Evolutionary conservation across 805 yeast species (phyloP).

Genomic region (Spathaspora boniae): DNA sequence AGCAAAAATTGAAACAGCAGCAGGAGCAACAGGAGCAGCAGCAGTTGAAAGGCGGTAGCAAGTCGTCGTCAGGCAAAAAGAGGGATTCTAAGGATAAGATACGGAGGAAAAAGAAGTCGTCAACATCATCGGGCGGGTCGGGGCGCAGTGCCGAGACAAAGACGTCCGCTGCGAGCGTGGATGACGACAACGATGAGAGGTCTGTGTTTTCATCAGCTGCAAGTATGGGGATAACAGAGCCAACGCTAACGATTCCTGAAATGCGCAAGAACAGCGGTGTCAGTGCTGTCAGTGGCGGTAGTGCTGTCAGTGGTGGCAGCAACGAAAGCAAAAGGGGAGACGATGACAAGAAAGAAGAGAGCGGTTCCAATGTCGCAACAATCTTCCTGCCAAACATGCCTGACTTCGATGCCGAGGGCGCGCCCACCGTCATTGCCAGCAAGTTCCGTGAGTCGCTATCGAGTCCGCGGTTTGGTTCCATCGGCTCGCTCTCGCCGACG

Average conservation of each 20-base stretch:
- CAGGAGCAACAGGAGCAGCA: constrained; percentile 7
- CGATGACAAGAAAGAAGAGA: background rate
- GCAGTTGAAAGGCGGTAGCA: constrained; percentile 11
- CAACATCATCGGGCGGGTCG: no score
- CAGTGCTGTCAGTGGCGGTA: no score
- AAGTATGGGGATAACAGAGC: no score
- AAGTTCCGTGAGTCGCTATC: background rate
- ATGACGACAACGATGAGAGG: no score
- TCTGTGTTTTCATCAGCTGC: no score
- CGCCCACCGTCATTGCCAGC: background rate
- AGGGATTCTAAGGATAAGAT: constrained; percentile 5
- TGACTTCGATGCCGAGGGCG: background rate
- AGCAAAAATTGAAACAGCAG: constrained; percentile 30
- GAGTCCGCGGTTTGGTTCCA: background rate
- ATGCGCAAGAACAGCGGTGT: no score
- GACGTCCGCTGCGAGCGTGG: no score
- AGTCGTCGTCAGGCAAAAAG: constrained; percentile 14
- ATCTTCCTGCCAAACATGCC: background rate
- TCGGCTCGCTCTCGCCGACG: background rate
- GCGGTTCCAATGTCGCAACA: background rate
- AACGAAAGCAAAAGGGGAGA: background rate
- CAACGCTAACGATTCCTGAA: no score
- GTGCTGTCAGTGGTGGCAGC: no score
- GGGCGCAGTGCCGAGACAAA: no score
- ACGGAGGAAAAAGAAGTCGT: no score